phyloP scores from a whole-genome alignment of 164 flowering plant genomes.

The Nelumbo lutea region DNA sequence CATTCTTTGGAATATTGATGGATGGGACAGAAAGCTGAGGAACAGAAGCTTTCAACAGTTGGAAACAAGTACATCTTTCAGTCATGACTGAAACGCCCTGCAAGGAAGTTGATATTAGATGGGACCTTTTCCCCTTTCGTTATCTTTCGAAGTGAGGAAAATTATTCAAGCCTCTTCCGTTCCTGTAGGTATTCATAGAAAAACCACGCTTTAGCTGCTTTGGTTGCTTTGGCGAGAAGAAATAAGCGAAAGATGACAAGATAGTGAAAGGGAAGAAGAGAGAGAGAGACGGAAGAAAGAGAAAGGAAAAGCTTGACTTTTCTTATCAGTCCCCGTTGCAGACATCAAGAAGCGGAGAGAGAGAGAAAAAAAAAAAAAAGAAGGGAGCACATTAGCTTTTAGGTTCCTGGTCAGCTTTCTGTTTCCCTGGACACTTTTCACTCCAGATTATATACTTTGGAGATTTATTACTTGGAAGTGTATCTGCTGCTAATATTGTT shows the following conservation, averaged over 20 bases:
- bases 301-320: conserved; percentile 27
- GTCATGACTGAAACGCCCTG: conserved; percentile 46
- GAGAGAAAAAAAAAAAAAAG: background rate
- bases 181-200: conserved; percentile 8
- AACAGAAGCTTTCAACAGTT: conserved; percentile 75
- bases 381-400: conserved; percentile 4
- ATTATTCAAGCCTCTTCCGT: conserved; percentile 21
- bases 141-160: conserved; percentile 27
- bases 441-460: conserved; percentile 12
- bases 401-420: conserved; percentile 20
- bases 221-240: conserved; percentile 12
- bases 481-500: conserved; percentile 11
- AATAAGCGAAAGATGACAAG: conserved; percentile 21
- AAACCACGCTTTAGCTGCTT: background rate
- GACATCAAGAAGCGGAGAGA: conserved; percentile 2
- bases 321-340: conserved; percentile 20
- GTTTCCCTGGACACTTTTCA: conserved; percentile 8
- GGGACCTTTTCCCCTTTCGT: conserved; percentile 19
- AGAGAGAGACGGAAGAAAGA: conserved; percentile 7
- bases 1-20: conserved; percentile 52
- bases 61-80: conserved; percentile 32
- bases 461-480: conserved; percentile 6
- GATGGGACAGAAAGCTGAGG: conserved; percentile 93
- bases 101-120: conserved; percentile 23
- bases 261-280: background rate